phyloP scores from a whole-genome alignment of 768 basidiomycete genomes.

The Ephemerocybe angulata region DNA sequence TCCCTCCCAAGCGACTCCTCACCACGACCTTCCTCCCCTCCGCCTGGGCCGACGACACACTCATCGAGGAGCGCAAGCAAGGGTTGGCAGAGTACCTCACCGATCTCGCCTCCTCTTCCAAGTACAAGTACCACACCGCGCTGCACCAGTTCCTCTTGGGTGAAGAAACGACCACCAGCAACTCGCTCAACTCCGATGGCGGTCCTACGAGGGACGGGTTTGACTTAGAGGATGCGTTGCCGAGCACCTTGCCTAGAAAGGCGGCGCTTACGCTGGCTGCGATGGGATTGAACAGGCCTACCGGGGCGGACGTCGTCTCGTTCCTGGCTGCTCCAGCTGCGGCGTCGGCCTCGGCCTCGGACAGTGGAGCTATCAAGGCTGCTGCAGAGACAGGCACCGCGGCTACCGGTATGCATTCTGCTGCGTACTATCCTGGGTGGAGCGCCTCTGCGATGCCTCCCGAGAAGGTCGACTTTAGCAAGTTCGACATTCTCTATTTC shows the following conservation, averaged over 20 bases:
- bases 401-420: constrained; percentile 27
- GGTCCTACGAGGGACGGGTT: not conserved
- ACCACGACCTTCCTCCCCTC: constrained; percentile 41
- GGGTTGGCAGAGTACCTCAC: constrained; percentile 39
- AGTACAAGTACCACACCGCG: constrained; percentile 26
- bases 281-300: constrained; percentile 4
- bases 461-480: constrained; percentile 54
- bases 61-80: constrained; percentile 43
- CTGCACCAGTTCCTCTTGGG: constrained; percentile 32
- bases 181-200: not conserved
- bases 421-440: constrained; percentile 55
- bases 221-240: constrained; percentile 36
- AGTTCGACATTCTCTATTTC: constrained; percentile 67
- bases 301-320: constrained; percentile 3
- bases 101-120: constrained; percentile 25
- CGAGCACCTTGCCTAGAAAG: constrained; percentile 17
- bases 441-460: constrained; percentile 45
- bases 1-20: constrained; percentile 42
- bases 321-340: not conserved
- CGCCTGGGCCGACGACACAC: constrained; percentile 42
- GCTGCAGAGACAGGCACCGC: not conserved
- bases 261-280: constrained; percentile 11
- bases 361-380: not conserved
- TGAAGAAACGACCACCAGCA: not conserved
- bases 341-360: too few species aligned